phyloP scores from a whole-genome alignment of 2,329 filamentous ascomycete species.

The Xylariales sp. region DNA sequence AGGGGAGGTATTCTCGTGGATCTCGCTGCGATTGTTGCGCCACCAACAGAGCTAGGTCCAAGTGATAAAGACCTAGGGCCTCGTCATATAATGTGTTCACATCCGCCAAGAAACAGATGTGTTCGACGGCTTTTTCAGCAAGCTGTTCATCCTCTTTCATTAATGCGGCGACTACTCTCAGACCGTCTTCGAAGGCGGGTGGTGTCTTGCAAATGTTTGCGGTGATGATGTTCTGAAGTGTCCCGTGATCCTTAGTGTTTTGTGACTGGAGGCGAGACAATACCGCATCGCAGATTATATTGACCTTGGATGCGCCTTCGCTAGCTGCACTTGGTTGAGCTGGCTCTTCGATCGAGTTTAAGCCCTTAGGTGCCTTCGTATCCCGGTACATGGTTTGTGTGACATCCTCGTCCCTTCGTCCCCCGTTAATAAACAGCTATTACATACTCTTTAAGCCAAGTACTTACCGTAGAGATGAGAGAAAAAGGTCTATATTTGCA shows the following conservation, averaged over 20 bases:
- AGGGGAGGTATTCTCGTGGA: conserved; percentile 93
- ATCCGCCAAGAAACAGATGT: conserved; percentile 97
- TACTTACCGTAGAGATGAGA: conserved; percentile 82
- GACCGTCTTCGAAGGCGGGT: conserved; percentile 86
- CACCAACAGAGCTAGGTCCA: conserved; percentile 88
- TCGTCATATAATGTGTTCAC: conserved; percentile 92
- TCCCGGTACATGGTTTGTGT: conserved; percentile 93
- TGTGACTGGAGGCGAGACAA: conserved; percentile 73
- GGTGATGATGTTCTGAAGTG: conserved; percentile 90
- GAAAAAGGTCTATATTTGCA: conserved; percentile 87
- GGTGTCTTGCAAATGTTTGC: conserved; percentile 94
- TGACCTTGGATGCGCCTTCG: conserved; percentile 73
- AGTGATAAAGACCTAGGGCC: conserved; percentile 88
- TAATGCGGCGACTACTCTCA: conserved; percentile 81
- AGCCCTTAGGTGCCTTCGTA: conserved; percentile 67
- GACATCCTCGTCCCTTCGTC: conserved; percentile 83
- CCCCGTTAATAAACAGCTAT: conserved; percentile 45
- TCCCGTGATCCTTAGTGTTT: conserved; percentile 65
- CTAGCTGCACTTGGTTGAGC: conserved; percentile 22
- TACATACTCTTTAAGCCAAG: neutral
- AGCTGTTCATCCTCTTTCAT: conserved; percentile 74
- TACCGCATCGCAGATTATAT: conserved; percentile 87
- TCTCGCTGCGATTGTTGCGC: conserved; percentile 97
- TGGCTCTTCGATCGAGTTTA: conserved; percentile 36
- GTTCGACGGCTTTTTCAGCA: conserved; percentile 90